These are phyloP conservation scores for Dendrobium huoshanense DNA, from an alignment of 106 monocot genomes.

Conservation along the genomic window DNA sequence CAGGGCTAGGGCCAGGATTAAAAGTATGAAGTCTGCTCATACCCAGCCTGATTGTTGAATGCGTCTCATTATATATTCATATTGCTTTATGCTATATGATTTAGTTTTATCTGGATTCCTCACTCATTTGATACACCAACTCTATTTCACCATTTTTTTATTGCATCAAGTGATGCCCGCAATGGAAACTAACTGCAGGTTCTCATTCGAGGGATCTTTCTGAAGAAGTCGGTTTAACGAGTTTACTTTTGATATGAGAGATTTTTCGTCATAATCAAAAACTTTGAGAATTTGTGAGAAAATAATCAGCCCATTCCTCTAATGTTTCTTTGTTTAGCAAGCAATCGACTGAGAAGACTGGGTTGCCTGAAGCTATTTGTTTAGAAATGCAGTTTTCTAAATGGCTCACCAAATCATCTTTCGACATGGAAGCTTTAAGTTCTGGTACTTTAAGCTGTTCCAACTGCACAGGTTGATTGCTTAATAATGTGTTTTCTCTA, in stretches of 20 bases:
- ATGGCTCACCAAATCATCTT: conserved; percentile 58
- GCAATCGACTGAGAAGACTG: neutral
- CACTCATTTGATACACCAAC: no score
- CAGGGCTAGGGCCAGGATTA: no score
- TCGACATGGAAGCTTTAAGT: conserved; percentile 61
- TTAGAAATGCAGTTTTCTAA: conserved; percentile 50
- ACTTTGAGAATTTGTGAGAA: conserved; percentile 34
- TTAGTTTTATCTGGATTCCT: no score
- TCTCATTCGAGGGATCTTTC: conserved; percentile 17
- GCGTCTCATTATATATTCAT: no score
- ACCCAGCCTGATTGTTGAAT: no score
- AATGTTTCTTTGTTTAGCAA: conserved; percentile 17
- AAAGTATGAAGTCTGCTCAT: no score
- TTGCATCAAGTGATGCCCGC: no score
- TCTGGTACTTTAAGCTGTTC: conserved; percentile 51
- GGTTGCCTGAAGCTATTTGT: conserved; percentile 30
- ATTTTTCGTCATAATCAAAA: conserved; percentile 26
- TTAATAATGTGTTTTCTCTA: conserved; percentile 11
- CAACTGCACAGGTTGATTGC: conserved; percentile 21
- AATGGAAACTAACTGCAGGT: neutral
- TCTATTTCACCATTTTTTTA: no score
- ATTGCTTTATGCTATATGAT: no score
- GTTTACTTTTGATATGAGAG: conserved; percentile 45
- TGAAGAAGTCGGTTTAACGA: conserved; percentile 41
- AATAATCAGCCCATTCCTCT: conserved; percentile 29